Evolutionary conservation across 2,329 filamentous ascomycete genomes (phyloP), one percentile per base, ranked within the genome.

Genomic region (Fusarium solani-melongenae): DNA sequence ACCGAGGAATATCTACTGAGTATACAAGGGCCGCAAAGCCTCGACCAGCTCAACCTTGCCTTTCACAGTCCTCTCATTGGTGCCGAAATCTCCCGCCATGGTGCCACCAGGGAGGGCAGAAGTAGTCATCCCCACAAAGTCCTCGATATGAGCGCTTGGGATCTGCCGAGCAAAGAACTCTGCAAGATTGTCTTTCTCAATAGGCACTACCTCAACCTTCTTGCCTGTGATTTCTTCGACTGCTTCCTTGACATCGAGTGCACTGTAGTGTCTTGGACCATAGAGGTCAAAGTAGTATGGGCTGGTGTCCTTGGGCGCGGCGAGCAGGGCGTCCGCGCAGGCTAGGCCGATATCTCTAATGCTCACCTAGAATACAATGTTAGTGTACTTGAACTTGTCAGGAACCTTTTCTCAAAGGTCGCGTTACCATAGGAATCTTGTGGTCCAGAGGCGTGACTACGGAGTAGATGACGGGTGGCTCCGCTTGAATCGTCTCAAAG

Each of bases 351-450:
- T 66, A 17, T 82, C 81, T 31, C 53, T 62, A 6, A 81, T 69
- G 34, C 79, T 78, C 6, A 80, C 71, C 80, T 81, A 15, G 0
- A 22, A 7, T 5, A 17, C 1, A 17, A 55, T 6, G 12, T 57
- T 41, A 51, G 34, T 27, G 2, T 11, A 20, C 34, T 64, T 51
- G 20, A 14, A 8, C 3, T 4, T 6, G 1, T 24, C 2, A 38
- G 4, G 9, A 9, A 2, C 15, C 15, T 15, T 14, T 8, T 5
- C 10, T 1, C 3, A 9, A 8, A 4, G 8, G 4, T 3, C 0
- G 11, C 9, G 9, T 46, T 74, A 82, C 81, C 77, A 82, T 76
- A 2, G 81, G 81, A 1, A 82, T 74, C n/a, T 78, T 67, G 15
- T 80, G 75, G n/a, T 82, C 70, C 0, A 69, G 60, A 1, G 80